A percentile compares a stretch with the other conserved stretches of the same genome.
Evolutionary conservation across 2,329 filamentous ascomycete species (phyloP).

Genomic region (Aspergillus sp.): DNA sequence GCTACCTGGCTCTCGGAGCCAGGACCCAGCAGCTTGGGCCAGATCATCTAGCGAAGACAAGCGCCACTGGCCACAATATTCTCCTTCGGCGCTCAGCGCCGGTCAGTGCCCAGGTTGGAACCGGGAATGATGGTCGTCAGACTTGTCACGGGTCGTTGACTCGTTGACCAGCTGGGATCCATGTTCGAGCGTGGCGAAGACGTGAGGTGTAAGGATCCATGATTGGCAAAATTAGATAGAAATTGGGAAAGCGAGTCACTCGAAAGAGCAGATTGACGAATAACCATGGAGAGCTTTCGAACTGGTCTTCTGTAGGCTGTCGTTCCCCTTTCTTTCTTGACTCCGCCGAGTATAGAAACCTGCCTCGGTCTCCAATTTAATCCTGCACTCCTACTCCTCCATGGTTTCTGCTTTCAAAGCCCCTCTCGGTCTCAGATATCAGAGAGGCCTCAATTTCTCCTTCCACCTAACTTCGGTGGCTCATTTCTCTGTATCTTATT

Average conservation of each 20-base stretch:
- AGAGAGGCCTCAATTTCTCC: background rate
- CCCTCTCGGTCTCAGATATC: conserved; percentile 4
- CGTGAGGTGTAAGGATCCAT: background rate
- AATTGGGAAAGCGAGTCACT: background rate
- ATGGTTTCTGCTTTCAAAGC: background rate
- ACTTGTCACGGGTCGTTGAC: background rate
- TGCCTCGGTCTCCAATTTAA: conserved; percentile 10
- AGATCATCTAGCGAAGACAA: conserved; percentile 20
- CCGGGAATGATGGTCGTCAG: background rate
- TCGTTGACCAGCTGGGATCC: conserved; percentile 31
- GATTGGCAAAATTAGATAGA: background rate
- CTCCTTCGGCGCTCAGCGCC: conserved; percentile 13
- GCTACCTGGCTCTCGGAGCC: conserved; percentile 27
- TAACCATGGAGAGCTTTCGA: background rate
- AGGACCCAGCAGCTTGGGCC: conserved; percentile 31
- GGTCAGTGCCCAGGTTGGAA: background rate
- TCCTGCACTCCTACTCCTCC: background rate
- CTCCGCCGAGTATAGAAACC: conserved; percentile 14
- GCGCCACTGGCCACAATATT: conserved; percentile 28
- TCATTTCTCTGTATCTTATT: conserved; percentile 1
- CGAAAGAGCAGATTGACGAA: background rate
- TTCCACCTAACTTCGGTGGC: background rate
- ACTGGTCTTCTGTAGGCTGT: background rate
- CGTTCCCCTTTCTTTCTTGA: conserved; percentile 10
- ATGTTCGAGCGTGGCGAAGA: conserved; percentile 32